Base-by-base conservation (phyloP, 1,284 basidiomycete species). In the Baeospora myosura region DNA sequence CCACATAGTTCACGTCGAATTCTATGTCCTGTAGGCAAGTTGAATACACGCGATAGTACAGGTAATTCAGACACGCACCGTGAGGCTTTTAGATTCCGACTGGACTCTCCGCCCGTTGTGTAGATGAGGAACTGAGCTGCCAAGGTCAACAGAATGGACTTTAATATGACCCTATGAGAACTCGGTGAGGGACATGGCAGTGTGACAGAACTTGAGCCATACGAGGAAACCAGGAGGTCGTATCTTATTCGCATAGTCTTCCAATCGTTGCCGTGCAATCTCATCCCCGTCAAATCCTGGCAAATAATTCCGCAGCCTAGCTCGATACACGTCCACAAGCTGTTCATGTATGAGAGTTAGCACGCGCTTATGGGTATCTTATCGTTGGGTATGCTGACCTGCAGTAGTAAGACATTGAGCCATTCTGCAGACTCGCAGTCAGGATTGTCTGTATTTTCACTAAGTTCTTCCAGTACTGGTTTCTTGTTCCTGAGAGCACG, bases 141-240 rank as follows among this genome's bases (percentile, higher is more conserved):
- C 86, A 32, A 88, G 65, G 52, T 87, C 72, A 5, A 89, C 74
- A 2, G 84, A 78, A 52, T 87, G 82, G 11, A 90, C 70, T 41
- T 75, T 76, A 45, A 89, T 84, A 49, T 78, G 70, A 50, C 87
- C 85, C 86, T 88, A 44, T n/a, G 38, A 45, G 43, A 34, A 37
- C 21, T 22, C 45, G 41, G 16, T 28, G 29, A 41, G 42, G 45
- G 21, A 28, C 36, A 26, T 38, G 11, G 22, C 40, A n/a, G 16
- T 30, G 18, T 6, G n/a, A n/a, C 10, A 24, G 10, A 4, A 18
- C 16, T 14, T 12, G 46, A 28, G 10, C 54, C 80, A 44, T 56
- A 86, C 85, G 52, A 89, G 59, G 53, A 88, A 78, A 23, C 72
- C 69, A 11, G 69, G 59, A 20, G 87, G 84, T 30, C 84, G 74